Conservation (phyloP, 2,329 filamentous ascomycete species). For the Cadophora gregata region DNA sequence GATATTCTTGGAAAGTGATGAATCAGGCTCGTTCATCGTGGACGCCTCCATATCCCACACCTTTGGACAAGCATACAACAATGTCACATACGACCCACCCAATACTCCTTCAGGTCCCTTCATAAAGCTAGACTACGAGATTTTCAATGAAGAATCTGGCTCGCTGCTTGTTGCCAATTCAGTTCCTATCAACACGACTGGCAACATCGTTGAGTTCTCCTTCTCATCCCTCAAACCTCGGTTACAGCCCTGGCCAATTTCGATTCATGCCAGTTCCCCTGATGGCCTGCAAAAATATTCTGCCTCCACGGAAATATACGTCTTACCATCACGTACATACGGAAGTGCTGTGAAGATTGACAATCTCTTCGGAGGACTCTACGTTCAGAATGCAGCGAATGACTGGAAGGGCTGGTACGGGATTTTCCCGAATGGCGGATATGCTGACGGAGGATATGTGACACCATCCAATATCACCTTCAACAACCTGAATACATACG, state of each 20-base stretch:
- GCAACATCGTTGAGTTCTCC: conserved; percentile 46
- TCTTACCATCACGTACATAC: conserved; percentile 50
- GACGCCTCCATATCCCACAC: conserved; percentile 49
- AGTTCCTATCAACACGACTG: conserved; percentile 47
- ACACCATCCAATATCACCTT: conserved; percentile 41
- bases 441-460: conserved; percentile 43
- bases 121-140: conserved; percentile 35
- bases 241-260: conserved; percentile 47
- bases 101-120: conserved; percentile 29
- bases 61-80: conserved; percentile 46
- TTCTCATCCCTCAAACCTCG: conserved; percentile 43
- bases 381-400: conserved; percentile 46
- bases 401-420: conserved; percentile 43
- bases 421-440: conserved; percentile 54
- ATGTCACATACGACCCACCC: conserved; percentile 32
- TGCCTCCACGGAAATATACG: conserved; percentile 47
- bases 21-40: conserved; percentile 49
- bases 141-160: conserved; percentile 42
- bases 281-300: conserved; percentile 46
- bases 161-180: conserved; percentile 39
- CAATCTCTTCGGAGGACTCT: conserved; percentile 52
- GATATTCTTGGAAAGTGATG: conserved; percentile 53
- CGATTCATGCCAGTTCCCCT: conserved; percentile 43
- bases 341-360: conserved; percentile 56
- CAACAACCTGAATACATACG: conserved; percentile 48